Conservation (phyloP, 441 rosid species). For the Erysimum cheiri region DNA sequence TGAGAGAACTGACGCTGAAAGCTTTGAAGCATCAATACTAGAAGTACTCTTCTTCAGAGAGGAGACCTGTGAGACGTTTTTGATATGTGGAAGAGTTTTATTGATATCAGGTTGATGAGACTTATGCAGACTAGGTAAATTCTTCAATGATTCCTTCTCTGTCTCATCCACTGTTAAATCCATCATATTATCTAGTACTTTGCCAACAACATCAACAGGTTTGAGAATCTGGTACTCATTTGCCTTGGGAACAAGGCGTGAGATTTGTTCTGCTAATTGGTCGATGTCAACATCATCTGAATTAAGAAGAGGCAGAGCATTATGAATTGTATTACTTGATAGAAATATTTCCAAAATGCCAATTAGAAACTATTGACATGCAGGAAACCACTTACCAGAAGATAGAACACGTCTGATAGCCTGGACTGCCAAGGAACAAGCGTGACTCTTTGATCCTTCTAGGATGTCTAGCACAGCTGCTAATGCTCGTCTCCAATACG, state of each 20-base stretch:
- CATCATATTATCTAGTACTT: conserved; percentile 42
- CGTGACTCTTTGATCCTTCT: conserved; percentile 53
- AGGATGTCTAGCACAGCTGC: conserved; percentile 64
- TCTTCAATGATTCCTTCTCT: conserved; percentile 50
- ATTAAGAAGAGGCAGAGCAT: conserved; percentile 41
- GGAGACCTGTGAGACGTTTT: conserved; percentile 46
- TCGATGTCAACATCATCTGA: conserved; percentile 71
- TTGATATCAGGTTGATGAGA: conserved; percentile 44
- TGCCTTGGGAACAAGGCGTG: conserved; percentile 59
- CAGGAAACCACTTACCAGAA: conserved; percentile 59
- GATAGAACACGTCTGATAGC: conserved; percentile 70
- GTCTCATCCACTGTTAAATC: conserved; percentile 47
- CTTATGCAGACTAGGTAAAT: conserved; percentile 48
- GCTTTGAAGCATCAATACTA: conserved; percentile 47
- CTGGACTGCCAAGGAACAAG: conserved; percentile 52
- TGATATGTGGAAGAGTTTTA: conserved; percentile 47
- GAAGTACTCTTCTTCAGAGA: conserved; percentile 47
- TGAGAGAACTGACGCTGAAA: conserved; percentile 44
- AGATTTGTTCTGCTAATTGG: conserved; percentile 68
- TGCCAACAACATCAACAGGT: conserved; percentile 42
- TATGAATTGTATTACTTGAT: conserved; percentile 10
- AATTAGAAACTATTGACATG: conserved; percentile 27
- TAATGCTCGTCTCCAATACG: conserved; percentile 89
- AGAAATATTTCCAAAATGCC: conserved; percentile 23
- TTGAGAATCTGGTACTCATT: conserved; percentile 49